These are phyloP conservation scores for Rhodotorula sp. DNA, from an alignment of 1,284 basidiomycete genomes.

Conservation along the genomic window DNA sequence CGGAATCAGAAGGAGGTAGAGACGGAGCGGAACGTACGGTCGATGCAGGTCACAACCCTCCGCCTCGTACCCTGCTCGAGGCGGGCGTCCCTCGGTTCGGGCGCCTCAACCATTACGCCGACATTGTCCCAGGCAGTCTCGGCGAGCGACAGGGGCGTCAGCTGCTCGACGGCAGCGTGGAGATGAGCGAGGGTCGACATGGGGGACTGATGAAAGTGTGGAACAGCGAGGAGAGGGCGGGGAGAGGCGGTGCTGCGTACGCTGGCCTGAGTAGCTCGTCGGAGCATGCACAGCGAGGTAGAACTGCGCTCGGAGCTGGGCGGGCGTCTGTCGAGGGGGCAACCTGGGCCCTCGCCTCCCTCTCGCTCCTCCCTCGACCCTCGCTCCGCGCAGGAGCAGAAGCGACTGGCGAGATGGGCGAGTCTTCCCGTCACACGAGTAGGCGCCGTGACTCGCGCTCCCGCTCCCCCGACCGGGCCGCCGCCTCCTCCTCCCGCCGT, in stretches of 20 bases:
- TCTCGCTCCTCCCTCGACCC: no score
- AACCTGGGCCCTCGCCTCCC: not conserved
- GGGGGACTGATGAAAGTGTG: not conserved
- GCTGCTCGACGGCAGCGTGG: constrained; percentile 11
- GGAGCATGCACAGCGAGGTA: constrained; percentile 6
- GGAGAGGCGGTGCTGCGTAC: not conserved
- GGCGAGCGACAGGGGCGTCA: constrained; percentile 37
- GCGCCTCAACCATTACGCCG: constrained; percentile 40
- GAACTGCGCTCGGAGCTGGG: not conserved
- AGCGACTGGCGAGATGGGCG: not conserved
- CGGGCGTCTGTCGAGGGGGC: not conserved
- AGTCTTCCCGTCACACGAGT: not conserved
- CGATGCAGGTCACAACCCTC: constrained; percentile 33
- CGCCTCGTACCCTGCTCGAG: not conserved
- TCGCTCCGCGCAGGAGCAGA: not conserved
- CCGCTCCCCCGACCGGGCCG: not conserved
- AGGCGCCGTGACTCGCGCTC: constrained; percentile 7
- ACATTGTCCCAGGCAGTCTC: constrained; percentile 43
- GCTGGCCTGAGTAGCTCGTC: not conserved
- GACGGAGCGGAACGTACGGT: constrained; percentile 20
- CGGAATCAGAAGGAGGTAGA: not conserved
- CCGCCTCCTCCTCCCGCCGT: not conserved
- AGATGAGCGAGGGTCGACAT: constrained; percentile 24
- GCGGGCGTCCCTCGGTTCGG: not conserved
- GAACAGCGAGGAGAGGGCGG: not conserved